These are phyloP conservation scores for Eimeria sp. DNA, from an alignment of 169 alveolate species.

Conservation along the genomic window DNA sequence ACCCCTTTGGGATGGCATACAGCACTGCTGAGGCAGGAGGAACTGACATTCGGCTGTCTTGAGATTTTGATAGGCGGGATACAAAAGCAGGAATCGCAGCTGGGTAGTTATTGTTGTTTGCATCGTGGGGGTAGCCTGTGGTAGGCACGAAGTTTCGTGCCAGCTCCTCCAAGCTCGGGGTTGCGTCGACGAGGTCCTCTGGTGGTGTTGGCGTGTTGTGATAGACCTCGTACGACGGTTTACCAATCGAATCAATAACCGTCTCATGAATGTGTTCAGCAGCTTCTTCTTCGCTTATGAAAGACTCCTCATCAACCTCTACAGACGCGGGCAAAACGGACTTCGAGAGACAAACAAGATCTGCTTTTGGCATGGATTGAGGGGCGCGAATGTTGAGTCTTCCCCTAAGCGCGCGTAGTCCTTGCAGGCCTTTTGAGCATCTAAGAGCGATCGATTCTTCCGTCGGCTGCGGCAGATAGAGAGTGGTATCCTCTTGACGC, in stretches of 20 bases:
- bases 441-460: slow-evolving; percentile 24
- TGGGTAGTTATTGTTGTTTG: slow-evolving; percentile 35
- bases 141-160: slow-evolving; percentile 52
- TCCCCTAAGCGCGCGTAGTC: slow-evolving; percentile 41
- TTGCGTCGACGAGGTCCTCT: slow-evolving; percentile 61
- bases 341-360: slow-evolving; percentile 35
- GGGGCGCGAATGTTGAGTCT: slow-evolving; percentile 19
- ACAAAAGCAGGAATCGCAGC: slow-evolving; percentile 57
- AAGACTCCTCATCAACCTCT: neutral
- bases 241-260: neutral
- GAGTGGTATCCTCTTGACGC: slow-evolving; percentile 6
- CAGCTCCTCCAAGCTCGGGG: slow-evolving; percentile 53
- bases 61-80: slow-evolving; percentile 47
- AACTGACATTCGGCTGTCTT: slow-evolving; percentile 61
- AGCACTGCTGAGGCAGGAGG: slow-evolving; percentile 62
- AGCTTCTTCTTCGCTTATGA: slow-evolving; percentile 53
- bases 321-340: neutral
- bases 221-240: slow-evolving; percentile 51
- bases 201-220: slow-evolving; percentile 62
- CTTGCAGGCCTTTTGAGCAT: slow-evolving; percentile 21
- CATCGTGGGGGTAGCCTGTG: slow-evolving; percentile 58
- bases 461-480: slow-evolving; percentile 49
- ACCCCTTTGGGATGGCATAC: slow-evolving; percentile 53
- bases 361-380: slow-evolving; percentile 58
- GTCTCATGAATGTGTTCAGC: slow-evolving; percentile 12